Evolutionary conservation across 257 asterid genomes (phyloP), one percentile per base, ranked within the genome.

Genomic region (Salvia splendens): DNA sequence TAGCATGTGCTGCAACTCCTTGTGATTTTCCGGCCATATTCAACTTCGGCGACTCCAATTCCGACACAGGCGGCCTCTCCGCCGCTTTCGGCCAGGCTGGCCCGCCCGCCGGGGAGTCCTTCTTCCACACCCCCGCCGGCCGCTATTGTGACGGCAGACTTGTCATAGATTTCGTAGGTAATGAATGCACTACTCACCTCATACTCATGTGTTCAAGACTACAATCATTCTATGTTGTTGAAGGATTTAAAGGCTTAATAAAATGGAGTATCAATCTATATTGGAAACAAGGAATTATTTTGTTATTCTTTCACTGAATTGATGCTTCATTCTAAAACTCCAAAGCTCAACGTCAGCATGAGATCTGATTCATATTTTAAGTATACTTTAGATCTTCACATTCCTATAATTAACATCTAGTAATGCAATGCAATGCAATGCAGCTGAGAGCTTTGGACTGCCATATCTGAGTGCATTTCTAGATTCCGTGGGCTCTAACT

Each of bases 31-130:
- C 95, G 69, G 95, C 95, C 43, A 78, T 92, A 6, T 92, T 85
- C 89, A 92, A 92, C 88, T 92, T 92, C 49, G 98, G 98, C 3
- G 98, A 92, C 82, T 92, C 98, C 0, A 92, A 92, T 9, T 92
- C 96, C 73, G 98, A 92, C 85, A 92, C 98, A 64, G 98, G 98
- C 11, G 98, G 98, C 24, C 80, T 89, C 49, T 92, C 98, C 15
- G 96, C 98, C 0, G 96, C 94, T 0, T 92, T 92, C 69, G 98
- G 98, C 17, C 98, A 89, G 82, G 96, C 88, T 0, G 84, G 80
- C 1, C 86, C 89, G 0, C 98, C 98, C 36, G 72, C 77, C 8
- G 98, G 98, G 8, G 93, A 92, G 83, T 67, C 98, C 9, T 92
- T 45, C 69, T 92, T 92, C 81, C 83, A 70, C 54, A 75, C 69